Conservation (phyloP, 2,329 filamentous ascomycete genomes). For the Chaetomiaceae sp. region DNA sequence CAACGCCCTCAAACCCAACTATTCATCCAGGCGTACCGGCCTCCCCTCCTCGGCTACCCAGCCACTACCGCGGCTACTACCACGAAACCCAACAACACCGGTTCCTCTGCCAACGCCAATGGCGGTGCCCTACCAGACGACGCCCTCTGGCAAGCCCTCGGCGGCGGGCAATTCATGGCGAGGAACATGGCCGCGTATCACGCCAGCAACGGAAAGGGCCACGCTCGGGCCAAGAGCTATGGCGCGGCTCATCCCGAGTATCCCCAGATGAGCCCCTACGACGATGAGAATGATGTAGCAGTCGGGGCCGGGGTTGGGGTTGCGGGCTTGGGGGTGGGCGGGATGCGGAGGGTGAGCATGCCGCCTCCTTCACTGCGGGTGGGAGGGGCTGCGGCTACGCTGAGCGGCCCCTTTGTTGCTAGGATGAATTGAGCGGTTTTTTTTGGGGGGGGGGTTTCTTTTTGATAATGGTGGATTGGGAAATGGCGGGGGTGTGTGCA, state of each 20-base stretch:
- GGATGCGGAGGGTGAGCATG: not conserved
- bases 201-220: not conserved
- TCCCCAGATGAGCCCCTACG: slow-evolving; percentile 30
- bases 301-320: not conserved
- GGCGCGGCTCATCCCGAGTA: slow-evolving; percentile 26
- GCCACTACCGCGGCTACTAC: not conserved
- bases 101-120: not conserved
- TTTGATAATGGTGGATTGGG: not conserved
- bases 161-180: not conserved
- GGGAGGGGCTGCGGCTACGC: not conserved
- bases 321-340: not conserved
- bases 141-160: slow-evolving; percentile 15
- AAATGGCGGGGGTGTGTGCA: too few relatives aligned
- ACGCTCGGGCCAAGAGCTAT: not conserved
- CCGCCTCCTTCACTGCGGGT: not conserved
- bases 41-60: not conserved
- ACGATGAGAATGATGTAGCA: not conserved
- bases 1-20: not conserved
- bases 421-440: slow-evolving; percentile 9
- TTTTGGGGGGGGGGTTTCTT: not conserved
- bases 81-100: too few relatives aligned
- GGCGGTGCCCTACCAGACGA: not conserved
- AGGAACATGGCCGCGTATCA: not conserved
- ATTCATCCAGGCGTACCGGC: not conserved
- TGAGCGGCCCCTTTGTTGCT: slow-evolving; percentile 18